Percentiles rank a stretch among this genome's conserved stretches.
Conservation (phyloP, 768 basidiomycete genomes). For the Neoboletus brunneissimus region DNA sequence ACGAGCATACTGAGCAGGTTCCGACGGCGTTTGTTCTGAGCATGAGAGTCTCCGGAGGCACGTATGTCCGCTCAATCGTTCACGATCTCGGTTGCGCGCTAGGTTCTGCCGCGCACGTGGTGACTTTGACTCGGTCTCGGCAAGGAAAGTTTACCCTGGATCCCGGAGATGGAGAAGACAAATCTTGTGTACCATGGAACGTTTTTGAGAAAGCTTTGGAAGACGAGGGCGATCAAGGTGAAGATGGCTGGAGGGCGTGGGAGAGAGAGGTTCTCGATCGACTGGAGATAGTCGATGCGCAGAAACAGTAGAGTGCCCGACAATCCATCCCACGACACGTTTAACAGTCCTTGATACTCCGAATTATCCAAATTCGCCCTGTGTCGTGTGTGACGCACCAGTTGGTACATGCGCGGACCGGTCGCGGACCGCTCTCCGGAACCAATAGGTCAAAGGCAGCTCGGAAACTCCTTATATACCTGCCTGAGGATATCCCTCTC, state of each 20-base stretch:
- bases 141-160: constrained; percentile 77
- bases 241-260: constrained; percentile 75
- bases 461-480: constrained; percentile 12
- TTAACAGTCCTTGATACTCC: background rate
- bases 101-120: constrained; percentile 90
- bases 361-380: background rate
- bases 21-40: constrained; percentile 82
- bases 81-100: constrained; percentile 87
- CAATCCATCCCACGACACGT: background rate
- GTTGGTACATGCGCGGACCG: constrained; percentile 9
- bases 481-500: background rate
- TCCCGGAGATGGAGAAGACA: constrained; percentile 50
- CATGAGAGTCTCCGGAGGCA: constrained; percentile 95
- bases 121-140: constrained; percentile 81
- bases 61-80: constrained; percentile 93
- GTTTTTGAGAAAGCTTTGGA: constrained; percentile 61
- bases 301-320: constrained; percentile 10
- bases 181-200: constrained; percentile 69
- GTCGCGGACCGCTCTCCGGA: constrained; percentile 9
- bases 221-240: constrained; percentile 52
- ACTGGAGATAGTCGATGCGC: constrained; percentile 52
- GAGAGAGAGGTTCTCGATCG: constrained; percentile 74
- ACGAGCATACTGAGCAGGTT: constrained; percentile 33
- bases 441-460: background rate
- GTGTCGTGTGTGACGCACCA: background rate